Conservation (phyloP, 2,329 filamentous ascomycete genomes). For the Ascocoryne sarcoides region DNA sequence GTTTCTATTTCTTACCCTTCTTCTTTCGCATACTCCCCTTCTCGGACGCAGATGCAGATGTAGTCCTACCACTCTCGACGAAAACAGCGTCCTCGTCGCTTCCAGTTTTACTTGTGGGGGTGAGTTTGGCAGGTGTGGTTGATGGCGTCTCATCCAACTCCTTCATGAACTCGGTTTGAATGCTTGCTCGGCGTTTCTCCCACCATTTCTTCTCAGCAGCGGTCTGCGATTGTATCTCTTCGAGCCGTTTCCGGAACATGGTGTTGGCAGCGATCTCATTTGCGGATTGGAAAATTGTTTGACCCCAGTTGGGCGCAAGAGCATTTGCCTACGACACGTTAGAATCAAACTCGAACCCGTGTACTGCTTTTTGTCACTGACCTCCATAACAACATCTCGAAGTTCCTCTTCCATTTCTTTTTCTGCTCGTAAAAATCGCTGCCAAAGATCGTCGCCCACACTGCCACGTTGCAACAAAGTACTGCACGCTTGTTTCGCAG, state of each 20-base stretch:
- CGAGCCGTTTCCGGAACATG: slow-evolving; percentile 63
- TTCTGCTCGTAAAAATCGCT: slow-evolving; percentile 84
- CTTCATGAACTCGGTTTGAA: slow-evolving; percentile 72
- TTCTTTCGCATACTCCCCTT: slow-evolving; percentile 46
- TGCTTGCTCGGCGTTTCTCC: slow-evolving; percentile 70
- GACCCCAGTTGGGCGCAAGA: slow-evolving; percentile 80
- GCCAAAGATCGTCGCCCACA: slow-evolving; percentile 93
- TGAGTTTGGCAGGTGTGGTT: slow-evolving; percentile 33
- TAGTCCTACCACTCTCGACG: slow-evolving; percentile 48
- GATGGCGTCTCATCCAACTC: slow-evolving; percentile 63
- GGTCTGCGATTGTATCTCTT: slow-evolving; percentile 64
- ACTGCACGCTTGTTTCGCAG: slow-evolving; percentile 79
- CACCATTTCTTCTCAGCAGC: slow-evolving; percentile 81
- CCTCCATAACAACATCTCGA: slow-evolving; percentile 87
- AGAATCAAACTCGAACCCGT: slow-evolving; percentile 6
- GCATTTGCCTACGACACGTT: slow-evolving; percentile 66
- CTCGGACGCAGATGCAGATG: slow-evolving; percentile 13
- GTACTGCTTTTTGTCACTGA: slow-evolving; percentile 34
- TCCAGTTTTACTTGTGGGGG: slow-evolving; percentile 31
- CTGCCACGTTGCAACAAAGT: slow-evolving; percentile 79
- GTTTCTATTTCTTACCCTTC: slow-evolving; percentile 61
- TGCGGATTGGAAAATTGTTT: slow-evolving; percentile 92
- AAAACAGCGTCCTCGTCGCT: slow-evolving; percentile 71
- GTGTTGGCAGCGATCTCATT: slow-evolving; percentile 91
- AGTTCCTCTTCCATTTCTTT: slow-evolving; percentile 97